Percentiles rank a stretch among this genome's conserved stretches.
Conservation (phyloP, 805 yeast genomes). For the Teunomyces stri region DNA sequence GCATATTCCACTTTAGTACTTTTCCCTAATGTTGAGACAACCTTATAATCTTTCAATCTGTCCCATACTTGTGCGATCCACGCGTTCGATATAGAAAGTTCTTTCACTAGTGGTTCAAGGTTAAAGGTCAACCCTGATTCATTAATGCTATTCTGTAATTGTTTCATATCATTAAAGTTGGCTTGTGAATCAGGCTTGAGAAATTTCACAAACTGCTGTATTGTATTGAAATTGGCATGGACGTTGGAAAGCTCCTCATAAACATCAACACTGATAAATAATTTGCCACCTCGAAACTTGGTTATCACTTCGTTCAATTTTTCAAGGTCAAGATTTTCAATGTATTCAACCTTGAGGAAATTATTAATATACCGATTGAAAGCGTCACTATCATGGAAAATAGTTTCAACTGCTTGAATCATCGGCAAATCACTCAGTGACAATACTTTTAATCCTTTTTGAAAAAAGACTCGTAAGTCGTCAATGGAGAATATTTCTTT, state of each 20-base stretch:
- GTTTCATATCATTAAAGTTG: constrained; percentile 22
- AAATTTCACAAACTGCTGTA: constrained; percentile 13
- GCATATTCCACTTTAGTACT: constrained; percentile 13
- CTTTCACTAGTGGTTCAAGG: constrained; percentile 9
- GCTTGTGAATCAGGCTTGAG: neutral
- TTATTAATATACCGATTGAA: constrained; percentile 18
- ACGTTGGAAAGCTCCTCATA: constrained; percentile 29
- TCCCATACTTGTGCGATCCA: constrained; percentile 22
- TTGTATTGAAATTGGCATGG: constrained; percentile 18
- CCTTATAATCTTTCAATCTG: constrained; percentile 11
- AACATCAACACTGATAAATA: constrained; percentile 20
- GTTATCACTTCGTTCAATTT: constrained; percentile 25
- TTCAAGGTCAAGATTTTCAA: constrained; percentile 21
- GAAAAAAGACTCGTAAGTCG: constrained; percentile 26
- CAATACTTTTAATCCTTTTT: constrained; percentile 26
- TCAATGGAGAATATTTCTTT: constrained; percentile 33
- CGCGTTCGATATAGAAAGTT: constrained; percentile 17
- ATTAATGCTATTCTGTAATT: constrained; percentile 18
- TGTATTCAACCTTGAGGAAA: constrained; percentile 17
- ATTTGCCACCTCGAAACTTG: constrained; percentile 19
- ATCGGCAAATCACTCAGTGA: constrained; percentile 17
- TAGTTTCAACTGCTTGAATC: constrained; percentile 34
- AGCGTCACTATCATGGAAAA: constrained; percentile 21
- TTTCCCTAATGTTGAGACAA: constrained; percentile 18
- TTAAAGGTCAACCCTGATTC: constrained; percentile 22